A percentile compares a stretch with the other conserved stretches of the same genome.
These are phyloP conservation scores for Aspergillus thermomutatus DNA, from an alignment of 2,329 filamentous ascomycete genomes.

Conservation along the genomic window DNA sequence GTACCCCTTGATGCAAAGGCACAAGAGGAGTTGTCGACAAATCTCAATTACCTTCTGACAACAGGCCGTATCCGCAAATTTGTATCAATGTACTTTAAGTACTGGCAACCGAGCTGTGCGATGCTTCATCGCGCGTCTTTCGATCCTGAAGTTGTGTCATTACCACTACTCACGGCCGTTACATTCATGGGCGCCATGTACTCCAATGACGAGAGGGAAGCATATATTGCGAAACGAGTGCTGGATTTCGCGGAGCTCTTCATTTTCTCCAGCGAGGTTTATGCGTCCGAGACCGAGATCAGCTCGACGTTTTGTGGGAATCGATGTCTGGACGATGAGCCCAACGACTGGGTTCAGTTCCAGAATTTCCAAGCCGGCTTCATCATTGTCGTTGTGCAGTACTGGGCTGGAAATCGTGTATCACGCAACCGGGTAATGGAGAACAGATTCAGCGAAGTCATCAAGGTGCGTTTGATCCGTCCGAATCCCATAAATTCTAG, in stretches of 20 bases:
- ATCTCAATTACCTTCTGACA: constrained; percentile 40
- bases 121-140: constrained; percentile 45
- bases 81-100: constrained; percentile 42
- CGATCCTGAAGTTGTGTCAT: constrained; percentile 33
- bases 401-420: constrained; percentile 41
- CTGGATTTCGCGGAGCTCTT: constrained; percentile 45
- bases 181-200: constrained; percentile 47
- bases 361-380: constrained; percentile 44
- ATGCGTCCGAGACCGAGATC: constrained; percentile 40
- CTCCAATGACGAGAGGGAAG: constrained; percentile 38
- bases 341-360: constrained; percentile 34
- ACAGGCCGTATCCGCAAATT: constrained; percentile 42
- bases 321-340: constrained; percentile 18
- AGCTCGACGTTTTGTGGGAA: constrained; percentile 28
- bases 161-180: constrained; percentile 40
- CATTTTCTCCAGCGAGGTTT: constrained; percentile 42
- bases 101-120: constrained; percentile 45
- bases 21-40: constrained; percentile 38
- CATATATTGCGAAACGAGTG: constrained; percentile 35
- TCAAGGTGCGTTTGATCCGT: constrained; percentile 31
- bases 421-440: constrained; percentile 43
- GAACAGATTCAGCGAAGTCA: constrained; percentile 40
- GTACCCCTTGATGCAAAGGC: constrained; percentile 36
- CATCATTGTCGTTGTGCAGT: constrained; percentile 41
- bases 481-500: not conserved